These are phyloP conservation scores for Porpolomopsis calyptriformis DNA, from an alignment of 768 basidiomycete genomes.

Conservation along the genomic window DNA sequence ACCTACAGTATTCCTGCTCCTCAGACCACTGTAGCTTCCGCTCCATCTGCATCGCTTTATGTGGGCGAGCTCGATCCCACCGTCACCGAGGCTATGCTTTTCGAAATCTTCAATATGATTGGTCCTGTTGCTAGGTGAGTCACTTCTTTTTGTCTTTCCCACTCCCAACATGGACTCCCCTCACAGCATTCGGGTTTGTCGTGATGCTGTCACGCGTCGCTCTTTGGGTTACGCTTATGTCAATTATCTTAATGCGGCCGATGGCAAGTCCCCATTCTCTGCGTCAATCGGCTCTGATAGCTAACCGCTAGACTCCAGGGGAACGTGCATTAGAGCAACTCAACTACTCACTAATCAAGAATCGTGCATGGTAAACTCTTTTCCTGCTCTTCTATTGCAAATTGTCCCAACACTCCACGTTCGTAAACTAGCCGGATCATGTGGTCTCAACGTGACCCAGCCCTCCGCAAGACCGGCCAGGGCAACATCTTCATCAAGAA, in stretches of 20 bases:
- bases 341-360: conserved; percentile 99
- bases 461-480: conserved; percentile 97
- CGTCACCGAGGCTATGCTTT: conserved; percentile 98
- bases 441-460: conserved; percentile 99
- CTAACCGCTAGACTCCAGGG: conserved; percentile 35
- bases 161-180: conserved; percentile 4
- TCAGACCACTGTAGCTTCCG: conserved; percentile 44
- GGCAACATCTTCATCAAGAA: conserved; percentile 99
- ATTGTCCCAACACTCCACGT: conserved; percentile 7
- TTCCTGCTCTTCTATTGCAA: neutral
- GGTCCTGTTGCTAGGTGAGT: conserved; percentile 93
- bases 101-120: conserved; percentile 99
- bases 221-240: conserved; percentile 99
- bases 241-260: conserved; percentile 91
- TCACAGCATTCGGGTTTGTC: conserved; percentile 92
- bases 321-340: conserved; percentile 98
- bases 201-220: conserved; percentile 98
- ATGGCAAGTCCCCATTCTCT: conserved; percentile 48
- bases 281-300: conserved; percentile 9
- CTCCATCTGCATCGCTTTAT: conserved; percentile 90
- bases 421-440: conserved; percentile 75
- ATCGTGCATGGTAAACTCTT: conserved; percentile 76
- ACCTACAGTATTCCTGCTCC: conserved; percentile 49
- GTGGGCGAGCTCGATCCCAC: conserved; percentile 97
- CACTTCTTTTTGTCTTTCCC: conserved; percentile 1